phyloP scores from a whole-genome alignment of 2,329 filamentous ascomycete genomes.

The Exophiala lecanii-corni region DNA sequence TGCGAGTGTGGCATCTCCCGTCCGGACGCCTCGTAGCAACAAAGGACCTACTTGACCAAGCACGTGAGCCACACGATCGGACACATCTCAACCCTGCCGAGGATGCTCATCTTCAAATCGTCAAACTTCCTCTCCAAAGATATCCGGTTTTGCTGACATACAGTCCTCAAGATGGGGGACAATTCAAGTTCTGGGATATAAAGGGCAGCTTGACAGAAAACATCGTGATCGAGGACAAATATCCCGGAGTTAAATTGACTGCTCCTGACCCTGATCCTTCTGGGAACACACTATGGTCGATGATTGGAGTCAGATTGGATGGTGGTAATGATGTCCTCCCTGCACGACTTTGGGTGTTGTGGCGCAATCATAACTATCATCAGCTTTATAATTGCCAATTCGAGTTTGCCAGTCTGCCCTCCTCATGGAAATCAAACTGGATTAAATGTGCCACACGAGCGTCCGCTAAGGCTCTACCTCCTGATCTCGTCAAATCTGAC shows the following conservation, averaged over 20 bases:
- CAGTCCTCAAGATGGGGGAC: conserved; percentile 78
- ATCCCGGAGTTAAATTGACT: conserved; percentile 58
- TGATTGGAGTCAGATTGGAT: conserved; percentile 69
- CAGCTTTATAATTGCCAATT: conserved; percentile 70
- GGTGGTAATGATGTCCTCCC: conserved; percentile 49
- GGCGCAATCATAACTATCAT: conserved; percentile 80
- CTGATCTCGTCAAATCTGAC: conserved; percentile 59
- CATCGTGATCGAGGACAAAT: conserved; percentile 66
- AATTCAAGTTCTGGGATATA: conserved; percentile 91
- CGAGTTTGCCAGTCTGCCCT: conserved; percentile 57
- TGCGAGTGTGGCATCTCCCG: conserved; percentile 86
- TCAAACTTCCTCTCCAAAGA: conserved; percentile 41
- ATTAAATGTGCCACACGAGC: conserved; percentile 54
- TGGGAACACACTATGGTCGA: conserved; percentile 71
- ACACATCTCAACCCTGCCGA: conserved; percentile 76
- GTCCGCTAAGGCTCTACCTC: conserved; percentile 39
- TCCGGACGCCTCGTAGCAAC: conserved; percentile 72
- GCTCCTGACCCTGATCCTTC: conserved; percentile 60
- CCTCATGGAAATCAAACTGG: conserved; percentile 66
- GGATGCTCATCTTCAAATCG: conserved; percentile 68
- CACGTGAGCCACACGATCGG: conserved; percentile 63
- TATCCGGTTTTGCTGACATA: conserved; percentile 63
- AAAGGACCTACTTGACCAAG: conserved; percentile 70
- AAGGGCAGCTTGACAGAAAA: conserved; percentile 55
- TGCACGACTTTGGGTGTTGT: conserved; percentile 68